phyloP scores from a whole-genome alignment of 345 rosid species.

The Geranium rotundifolium region DNA sequence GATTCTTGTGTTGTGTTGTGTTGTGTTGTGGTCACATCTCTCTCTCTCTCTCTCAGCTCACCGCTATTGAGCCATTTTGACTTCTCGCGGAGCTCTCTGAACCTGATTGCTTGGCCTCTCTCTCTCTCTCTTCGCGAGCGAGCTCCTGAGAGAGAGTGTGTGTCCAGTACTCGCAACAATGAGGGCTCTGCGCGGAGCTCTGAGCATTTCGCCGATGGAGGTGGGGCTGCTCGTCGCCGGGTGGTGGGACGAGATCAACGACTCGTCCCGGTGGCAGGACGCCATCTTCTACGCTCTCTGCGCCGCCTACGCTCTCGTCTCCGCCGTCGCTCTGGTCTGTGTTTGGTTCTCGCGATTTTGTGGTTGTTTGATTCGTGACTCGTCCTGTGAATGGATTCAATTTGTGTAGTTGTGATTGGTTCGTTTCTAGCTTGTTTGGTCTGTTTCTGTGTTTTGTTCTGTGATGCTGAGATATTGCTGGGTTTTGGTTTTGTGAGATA shows the following conservation, averaged over 20 bases:
- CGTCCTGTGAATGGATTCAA: not conserved
- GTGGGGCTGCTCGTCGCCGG: slow-evolving; percentile 12
- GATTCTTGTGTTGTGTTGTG: no score
- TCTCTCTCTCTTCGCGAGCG: not conserved
- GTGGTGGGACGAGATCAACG: slow-evolving; percentile 92
- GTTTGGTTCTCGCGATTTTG: not conserved
- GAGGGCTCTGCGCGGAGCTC: slow-evolving; percentile 6
- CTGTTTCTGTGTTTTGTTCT: no score
- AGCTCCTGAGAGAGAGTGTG: no score
- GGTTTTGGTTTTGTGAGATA: no score
- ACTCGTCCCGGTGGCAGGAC: slow-evolving; percentile 82
- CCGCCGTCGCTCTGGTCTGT: slow-evolving; percentile 62
- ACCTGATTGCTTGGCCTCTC: not conserved
- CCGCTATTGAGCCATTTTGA: not conserved
- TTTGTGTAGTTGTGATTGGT: not conserved
- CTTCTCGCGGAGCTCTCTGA: not conserved
- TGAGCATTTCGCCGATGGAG: slow-evolving; percentile 10
- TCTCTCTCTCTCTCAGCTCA: no score
- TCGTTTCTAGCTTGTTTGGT: not conserved
- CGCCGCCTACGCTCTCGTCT: slow-evolving; percentile 86
- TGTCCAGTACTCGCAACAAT: not conserved
- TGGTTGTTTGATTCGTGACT: not conserved
- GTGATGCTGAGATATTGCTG: no score
- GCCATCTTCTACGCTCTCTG: slow-evolving; percentile 84
- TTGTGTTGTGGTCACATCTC: no score